Evolutionary conservation across 2,329 filamentous ascomycete genomes (phyloP), one percentile per base, ranked within the genome.

Genomic region (Xylaria sp.): DNA sequence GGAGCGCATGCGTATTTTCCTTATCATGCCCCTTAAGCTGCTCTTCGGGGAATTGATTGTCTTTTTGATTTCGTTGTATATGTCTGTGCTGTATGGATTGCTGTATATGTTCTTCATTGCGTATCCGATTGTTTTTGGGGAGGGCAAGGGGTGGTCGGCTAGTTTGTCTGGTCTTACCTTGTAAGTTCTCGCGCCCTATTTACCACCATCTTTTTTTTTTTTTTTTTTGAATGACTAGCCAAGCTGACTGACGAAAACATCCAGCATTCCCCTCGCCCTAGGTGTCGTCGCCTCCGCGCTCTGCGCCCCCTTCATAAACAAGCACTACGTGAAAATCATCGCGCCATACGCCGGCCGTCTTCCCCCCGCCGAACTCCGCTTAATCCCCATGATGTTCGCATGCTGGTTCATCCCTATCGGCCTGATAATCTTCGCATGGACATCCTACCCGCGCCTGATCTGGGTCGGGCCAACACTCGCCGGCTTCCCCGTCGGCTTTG

Each of bases 21-120:
- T 97, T 47, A 77, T 96, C 71, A 89, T 93, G 4, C 94, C 93
- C 1, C 93, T 97, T 82, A 92, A 96, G 82, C 88, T 97, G 1
- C 87, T 97, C 40, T 95, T 96, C 79, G 82, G 87, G 69, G 93
- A 97, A 79, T 88, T 92, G 47, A 97, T 97, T 75, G 93, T 97
- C 58, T 88, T 97, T 73, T 88, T 96, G 75, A 91, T 97, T 75
- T 89, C 90, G 0, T 72, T 97, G 1, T 97, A 97, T 84, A 97
- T 96, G 92, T 91, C 89, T 2, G 92, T 96, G 1, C 85, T 95
- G 13, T 93, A 93, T 79, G 90, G 90, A 10, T 82, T 92, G 3
- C 82, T 92, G 18, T 92, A 92, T 84, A 92, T 93, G 90, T 92
- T 92, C 83, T 92, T 92, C 82, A 85, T 92, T 67, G 90, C 90